phyloP scores from a whole-genome alignment of 495 filamentous ascomycete genomes.

The Xylaria longipes region DNA sequence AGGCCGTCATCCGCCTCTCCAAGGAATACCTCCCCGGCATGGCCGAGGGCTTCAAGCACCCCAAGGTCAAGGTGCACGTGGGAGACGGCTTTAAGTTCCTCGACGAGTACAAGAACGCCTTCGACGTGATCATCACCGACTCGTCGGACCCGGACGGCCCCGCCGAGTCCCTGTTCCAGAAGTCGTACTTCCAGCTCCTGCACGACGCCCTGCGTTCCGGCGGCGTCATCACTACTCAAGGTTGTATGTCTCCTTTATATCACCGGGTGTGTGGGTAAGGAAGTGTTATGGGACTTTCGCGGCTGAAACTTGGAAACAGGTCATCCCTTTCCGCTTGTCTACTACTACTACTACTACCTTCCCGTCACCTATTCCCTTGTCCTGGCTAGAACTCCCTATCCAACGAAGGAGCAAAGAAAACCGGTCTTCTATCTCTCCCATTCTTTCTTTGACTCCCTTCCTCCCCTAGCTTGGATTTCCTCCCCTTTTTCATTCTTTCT shows the following conservation, averaged over 20 bases:
- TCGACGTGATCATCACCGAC: constrained; percentile 99
- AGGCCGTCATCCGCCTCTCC: constrained; percentile 97
- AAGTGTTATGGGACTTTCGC: too few species aligned
- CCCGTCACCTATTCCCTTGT: constrained; percentile 29
- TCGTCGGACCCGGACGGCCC: constrained; percentile 97
- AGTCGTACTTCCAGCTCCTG: constrained; percentile 96
- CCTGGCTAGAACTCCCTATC: not conserved
- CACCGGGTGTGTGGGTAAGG: constrained; percentile 26
- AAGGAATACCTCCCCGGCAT: constrained; percentile 98
- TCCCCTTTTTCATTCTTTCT: constrained; percentile 18
- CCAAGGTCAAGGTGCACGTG: constrained; percentile 87
- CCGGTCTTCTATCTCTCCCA: constrained; percentile 4
- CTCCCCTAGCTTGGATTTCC: not conserved
- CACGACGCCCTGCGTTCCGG: constrained; percentile 87
- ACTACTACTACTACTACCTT: constrained; percentile 25
- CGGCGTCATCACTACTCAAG: constrained; percentile 99
- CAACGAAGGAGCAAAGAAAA: not conserved
- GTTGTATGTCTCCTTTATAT: constrained; percentile 89
- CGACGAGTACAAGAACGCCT: constrained; percentile 87
- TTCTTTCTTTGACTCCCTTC: not conserved
- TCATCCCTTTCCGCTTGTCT: constrained; percentile 22
- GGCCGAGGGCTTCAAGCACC: constrained; percentile 90
- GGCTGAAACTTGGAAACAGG: constrained; percentile 35
- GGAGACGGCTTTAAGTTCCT: constrained; percentile 99
- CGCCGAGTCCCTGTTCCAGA: constrained; percentile 95